Percentiles rank a stretch among this genome's conserved stretches.
These are phyloP conservation scores for Lantana camara DNA, from an alignment of 257 asterid species.

Conservation along the genomic window DNA sequence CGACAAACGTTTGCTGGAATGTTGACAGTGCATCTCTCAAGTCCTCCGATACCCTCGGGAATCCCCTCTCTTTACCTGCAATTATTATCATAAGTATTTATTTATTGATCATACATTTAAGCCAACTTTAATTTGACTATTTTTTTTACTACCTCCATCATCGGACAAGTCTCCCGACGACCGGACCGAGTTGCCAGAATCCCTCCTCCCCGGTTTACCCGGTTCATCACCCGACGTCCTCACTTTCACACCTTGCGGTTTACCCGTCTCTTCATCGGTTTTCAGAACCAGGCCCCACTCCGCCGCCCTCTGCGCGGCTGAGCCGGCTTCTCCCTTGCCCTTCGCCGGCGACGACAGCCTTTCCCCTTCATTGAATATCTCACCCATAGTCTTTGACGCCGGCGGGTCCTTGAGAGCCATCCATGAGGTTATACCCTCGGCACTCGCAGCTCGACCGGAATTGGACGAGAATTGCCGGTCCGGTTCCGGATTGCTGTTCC, in stretches of 20 bases:
- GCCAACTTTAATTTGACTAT: too few species aligned
- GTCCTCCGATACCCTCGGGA: conserved; percentile 83
- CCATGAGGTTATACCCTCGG: conserved; percentile 68
- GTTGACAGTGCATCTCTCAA: conserved; percentile 84
- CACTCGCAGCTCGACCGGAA: conserved; percentile 30
- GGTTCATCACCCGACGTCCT: conserved; percentile 82
- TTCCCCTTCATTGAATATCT: conserved; percentile 29
- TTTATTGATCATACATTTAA: background rate
- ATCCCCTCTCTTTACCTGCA: conserved; percentile 59
- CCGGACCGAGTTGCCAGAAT: conserved; percentile 72
- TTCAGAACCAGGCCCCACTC: conserved; percentile 94
- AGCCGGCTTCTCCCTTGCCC: conserved; percentile 43
- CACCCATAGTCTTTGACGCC: conserved; percentile 29
- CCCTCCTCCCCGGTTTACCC: conserved; percentile 47
- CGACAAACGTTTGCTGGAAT: conserved; percentile 97
- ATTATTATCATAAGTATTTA: too few species aligned
- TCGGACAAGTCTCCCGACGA: conserved; percentile 81
- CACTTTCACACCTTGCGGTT: conserved; percentile 76
- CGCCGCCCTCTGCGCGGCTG: conserved; percentile 88
- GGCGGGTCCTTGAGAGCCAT: conserved; percentile 74
- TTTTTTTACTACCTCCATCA: conserved; percentile 53
- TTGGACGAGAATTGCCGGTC: conserved; percentile 33
- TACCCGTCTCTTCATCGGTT: conserved; percentile 84
- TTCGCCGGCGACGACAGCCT: conserved; percentile 5
- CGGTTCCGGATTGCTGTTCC: conserved; percentile 38